Evolutionary conservation across 1,284 basidiomycete genomes (phyloP).

Genomic region (Lentinula novae-zelandiae): DNA sequence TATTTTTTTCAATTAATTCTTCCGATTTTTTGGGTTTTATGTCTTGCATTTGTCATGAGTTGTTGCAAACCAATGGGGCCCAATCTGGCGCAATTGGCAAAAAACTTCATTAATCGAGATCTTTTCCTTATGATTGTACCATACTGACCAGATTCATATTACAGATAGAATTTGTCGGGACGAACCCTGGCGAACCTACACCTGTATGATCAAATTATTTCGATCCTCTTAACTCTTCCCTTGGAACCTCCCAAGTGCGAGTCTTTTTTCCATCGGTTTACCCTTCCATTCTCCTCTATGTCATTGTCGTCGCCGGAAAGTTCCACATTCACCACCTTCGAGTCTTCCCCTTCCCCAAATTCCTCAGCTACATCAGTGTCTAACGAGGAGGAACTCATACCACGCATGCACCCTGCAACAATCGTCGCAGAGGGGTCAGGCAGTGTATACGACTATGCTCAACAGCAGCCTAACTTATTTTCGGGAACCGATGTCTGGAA

Average conservation of each 20-base stretch:
- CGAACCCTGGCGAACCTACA: neutral
- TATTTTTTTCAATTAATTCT: neutral
- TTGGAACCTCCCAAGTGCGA: neutral
- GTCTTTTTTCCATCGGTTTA: neutral
- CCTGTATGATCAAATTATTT: constrained; percentile 5
- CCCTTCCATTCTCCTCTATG: neutral
- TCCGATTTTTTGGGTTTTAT: neutral
- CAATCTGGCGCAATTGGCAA: neutral
- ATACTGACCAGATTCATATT: neutral
- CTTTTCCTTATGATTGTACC: neutral
- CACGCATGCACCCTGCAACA: neutral
- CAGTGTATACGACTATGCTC: neutral
- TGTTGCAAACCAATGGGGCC: neutral
- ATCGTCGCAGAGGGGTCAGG: neutral
- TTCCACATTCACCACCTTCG: neutral
- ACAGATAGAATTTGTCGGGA: neutral
- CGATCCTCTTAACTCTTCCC: neutral
- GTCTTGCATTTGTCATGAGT: constrained; percentile 1
- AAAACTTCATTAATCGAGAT: neutral
- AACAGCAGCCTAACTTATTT: neutral
- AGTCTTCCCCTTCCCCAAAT: neutral
- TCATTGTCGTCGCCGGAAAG: constrained; percentile 1
- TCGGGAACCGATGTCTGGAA: neutral
- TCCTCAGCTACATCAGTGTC: neutral
- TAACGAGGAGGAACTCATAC: neutral